Conservation (phyloP, 257 asterid genomes). For the Petunia axillaris region DNA sequence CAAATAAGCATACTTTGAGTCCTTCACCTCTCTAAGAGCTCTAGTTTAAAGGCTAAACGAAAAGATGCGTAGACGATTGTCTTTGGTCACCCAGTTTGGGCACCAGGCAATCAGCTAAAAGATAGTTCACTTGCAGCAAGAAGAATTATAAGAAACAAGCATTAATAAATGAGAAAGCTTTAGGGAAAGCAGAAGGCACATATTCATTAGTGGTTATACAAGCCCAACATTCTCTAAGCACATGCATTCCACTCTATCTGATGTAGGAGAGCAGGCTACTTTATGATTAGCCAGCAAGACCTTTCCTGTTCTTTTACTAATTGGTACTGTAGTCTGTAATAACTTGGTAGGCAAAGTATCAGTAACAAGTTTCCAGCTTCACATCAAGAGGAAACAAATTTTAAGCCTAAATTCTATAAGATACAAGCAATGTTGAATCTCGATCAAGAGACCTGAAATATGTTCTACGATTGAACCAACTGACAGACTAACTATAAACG, state of each 20-base stretch:
- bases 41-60: background rate
- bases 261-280: slow-evolving; percentile 13
- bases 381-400: background rate
- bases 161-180: background rate
- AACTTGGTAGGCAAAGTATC: background rate
- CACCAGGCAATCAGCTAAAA: background rate
- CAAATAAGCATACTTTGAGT: slow-evolving; percentile 26
- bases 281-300: background rate
- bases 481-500: background rate
- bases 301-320: background rate
- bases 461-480: background rate
- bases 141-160: slow-evolving; percentile 6
- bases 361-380: background rate
- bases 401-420: background rate
- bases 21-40: background rate
- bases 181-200: background rate
- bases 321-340: background rate
- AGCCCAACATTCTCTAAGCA: background rate
- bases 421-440: background rate
- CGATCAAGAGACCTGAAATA: slow-evolving; percentile 3
- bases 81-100: background rate
- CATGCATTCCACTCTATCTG: background rate
- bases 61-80: background rate
- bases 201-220: background rate
- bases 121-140: slow-evolving; percentile 3